These are phyloP conservation scores for Mariannaea elegans DNA, from an alignment of 2,329 filamentous ascomycete genomes.

Conservation along the genomic window DNA sequence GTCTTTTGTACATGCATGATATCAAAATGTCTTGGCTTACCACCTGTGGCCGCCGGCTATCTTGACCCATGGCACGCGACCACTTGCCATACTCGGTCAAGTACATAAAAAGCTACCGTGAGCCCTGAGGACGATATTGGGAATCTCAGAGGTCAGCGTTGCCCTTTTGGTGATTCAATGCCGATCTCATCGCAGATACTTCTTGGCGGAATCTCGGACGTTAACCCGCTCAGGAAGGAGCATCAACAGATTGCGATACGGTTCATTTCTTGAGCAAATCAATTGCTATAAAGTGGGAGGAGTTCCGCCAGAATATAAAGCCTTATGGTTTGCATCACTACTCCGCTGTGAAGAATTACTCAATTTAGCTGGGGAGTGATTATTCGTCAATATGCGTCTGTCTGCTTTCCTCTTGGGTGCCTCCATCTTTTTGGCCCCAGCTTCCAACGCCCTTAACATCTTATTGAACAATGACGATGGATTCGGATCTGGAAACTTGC, in stretches of 20 bases:
- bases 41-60: constrained; percentile 14
- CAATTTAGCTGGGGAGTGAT: too few species aligned
- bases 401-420: constrained; percentile 27
- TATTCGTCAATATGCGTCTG: constrained; percentile 37
- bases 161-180: neutral
- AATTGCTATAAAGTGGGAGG: too few species aligned
- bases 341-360: too few species aligned
- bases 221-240: constrained; percentile 14
- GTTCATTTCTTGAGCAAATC: too few species aligned
- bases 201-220: neutral
- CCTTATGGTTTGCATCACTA: too few species aligned
- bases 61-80: constrained; percentile 15
- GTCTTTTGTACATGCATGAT: neutral
- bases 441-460: constrained; percentile 39
- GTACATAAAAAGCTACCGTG: neutral
- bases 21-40: neutral
- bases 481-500: constrained; percentile 42
- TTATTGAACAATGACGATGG: constrained; percentile 44
- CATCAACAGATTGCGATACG: neutral
- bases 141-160: neutral
- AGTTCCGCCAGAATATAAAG: too few species aligned
- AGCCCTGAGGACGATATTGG: neutral
- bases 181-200: neutral
- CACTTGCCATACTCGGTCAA: neutral
- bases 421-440: constrained; percentile 28